phyloP scores from a whole-genome alignment of 1,139 yeast species.

The Magnusiomyces starmeri region DNA sequence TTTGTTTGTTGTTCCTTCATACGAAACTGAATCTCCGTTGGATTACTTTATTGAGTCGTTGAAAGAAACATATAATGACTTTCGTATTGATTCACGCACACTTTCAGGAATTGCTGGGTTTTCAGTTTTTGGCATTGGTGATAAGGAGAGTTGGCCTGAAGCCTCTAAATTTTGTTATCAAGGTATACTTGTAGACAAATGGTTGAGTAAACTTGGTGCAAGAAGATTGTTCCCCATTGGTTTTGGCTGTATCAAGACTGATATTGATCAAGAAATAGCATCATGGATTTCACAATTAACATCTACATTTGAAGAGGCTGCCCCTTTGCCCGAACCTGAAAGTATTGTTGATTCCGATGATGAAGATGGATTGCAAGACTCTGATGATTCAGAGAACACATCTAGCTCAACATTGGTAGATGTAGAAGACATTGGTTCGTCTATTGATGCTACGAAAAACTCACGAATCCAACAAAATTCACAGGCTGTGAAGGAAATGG shows the following conservation, averaged over 20 bases:
- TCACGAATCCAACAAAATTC: slow-evolving; percentile 21
- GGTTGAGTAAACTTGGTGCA: slow-evolving; percentile 77
- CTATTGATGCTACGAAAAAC: slow-evolving; percentile 19
- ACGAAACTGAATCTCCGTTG: slow-evolving; percentile 86
- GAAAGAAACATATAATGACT: slow-evolving; percentile 75
- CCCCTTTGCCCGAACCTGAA: slow-evolving; percentile 39
- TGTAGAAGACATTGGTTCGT: slow-evolving; percentile 73
- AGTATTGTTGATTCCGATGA: slow-evolving; percentile 44
- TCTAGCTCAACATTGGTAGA: slow-evolving; percentile 43
- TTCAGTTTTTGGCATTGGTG: slow-evolving; percentile 83
- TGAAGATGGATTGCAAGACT: slow-evolving; percentile 34
- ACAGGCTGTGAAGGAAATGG: slow-evolving; percentile 59
- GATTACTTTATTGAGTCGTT: slow-evolving; percentile 80
- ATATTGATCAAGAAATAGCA: slow-evolving; percentile 52
- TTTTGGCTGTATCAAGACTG: slow-evolving; percentile 71
- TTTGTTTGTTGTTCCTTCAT: slow-evolving; percentile 75
- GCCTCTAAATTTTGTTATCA: slow-evolving; percentile 76
- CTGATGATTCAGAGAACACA: slow-evolving; percentile 26
- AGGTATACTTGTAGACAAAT: slow-evolving; percentile 65
- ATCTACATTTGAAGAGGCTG: slow-evolving; percentile 55
- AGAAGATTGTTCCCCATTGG: slow-evolving; percentile 80
- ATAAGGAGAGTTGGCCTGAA: slow-evolving; percentile 73
- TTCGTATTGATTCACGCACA: slow-evolving; percentile 78
- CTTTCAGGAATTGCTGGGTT: slow-evolving; percentile 60
- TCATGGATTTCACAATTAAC: slow-evolving; percentile 63